phyloP scores from a whole-genome alignment of 139 green algal species.

The Diplosphaera chodatii region DNA sequence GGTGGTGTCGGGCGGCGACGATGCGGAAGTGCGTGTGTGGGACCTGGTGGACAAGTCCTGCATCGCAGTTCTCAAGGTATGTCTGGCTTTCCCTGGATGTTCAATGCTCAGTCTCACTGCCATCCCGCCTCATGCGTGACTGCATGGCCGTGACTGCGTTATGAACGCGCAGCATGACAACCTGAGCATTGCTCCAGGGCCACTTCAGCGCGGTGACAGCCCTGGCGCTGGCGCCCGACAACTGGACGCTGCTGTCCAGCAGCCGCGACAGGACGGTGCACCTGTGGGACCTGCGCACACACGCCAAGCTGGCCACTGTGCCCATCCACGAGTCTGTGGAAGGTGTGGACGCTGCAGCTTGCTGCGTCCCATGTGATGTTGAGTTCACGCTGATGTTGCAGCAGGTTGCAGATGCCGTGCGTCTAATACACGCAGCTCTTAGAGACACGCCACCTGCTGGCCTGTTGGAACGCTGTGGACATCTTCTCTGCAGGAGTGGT shows the following conservation, averaged over 20 bases:
- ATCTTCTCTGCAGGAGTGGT: conserved; percentile 25
- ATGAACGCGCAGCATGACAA: neutral
- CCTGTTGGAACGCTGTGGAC: neutral
- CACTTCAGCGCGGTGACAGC: conserved; percentile 83
- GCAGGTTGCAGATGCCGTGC: too few species aligned
- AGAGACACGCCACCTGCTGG: too few species aligned
- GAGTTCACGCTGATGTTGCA: too few species aligned
- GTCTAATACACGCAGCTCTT: too few species aligned
- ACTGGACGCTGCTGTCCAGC: conserved; percentile 56
- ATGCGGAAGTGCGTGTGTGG: conserved; percentile 70
- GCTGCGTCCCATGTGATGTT: too few species aligned
- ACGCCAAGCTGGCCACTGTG: conserved; percentile 54
- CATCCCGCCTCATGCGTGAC: too few species aligned
- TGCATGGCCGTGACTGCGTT: too few species aligned
- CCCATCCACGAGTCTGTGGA: conserved; percentile 87
- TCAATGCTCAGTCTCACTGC: too few species aligned
- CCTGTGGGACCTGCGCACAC: conserved; percentile 68
- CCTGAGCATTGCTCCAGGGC: conserved; percentile 27
- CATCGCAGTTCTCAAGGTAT: conserved; percentile 32
- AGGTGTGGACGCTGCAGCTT: too few species aligned
- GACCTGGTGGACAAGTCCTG: conserved; percentile 71
- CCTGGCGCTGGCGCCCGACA: conserved; percentile 64
- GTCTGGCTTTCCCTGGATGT: neutral
- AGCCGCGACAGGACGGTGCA: conserved; percentile 66
- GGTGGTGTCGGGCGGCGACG: conserved; percentile 70